phyloP scores from a whole-genome alignment of 495 filamentous ascomycete species.

The Xylaria flabelliformis region DNA sequence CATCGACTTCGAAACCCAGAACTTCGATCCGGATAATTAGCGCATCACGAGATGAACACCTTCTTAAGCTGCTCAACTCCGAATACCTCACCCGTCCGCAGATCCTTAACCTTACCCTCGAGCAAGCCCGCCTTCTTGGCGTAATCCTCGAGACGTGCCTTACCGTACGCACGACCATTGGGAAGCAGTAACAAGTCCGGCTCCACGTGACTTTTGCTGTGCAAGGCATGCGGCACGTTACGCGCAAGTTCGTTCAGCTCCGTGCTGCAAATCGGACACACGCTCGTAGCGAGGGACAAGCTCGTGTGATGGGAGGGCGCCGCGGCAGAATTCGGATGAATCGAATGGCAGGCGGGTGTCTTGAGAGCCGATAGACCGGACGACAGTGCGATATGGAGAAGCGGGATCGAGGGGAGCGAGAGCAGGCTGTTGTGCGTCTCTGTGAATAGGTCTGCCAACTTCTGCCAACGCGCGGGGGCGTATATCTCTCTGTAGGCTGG shows the following conservation, averaged over 20 bases:
- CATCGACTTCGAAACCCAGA: neutral
- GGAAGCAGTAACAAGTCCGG: slow-evolving; percentile 85
- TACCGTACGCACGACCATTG: slow-evolving; percentile 85
- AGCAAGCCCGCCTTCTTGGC: slow-evolving; percentile 72
- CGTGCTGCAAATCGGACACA: slow-evolving; percentile 94
- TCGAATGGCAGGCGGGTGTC: slow-evolving; percentile 89
- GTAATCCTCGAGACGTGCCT: slow-evolving; percentile 73
- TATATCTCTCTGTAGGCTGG: slow-evolving; percentile 65
- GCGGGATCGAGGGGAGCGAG: slow-evolving; percentile 78
- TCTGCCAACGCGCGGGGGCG: slow-evolving; percentile 70
- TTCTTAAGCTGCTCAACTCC: slow-evolving; percentile 71
- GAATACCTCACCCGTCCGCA: slow-evolving; percentile 75
- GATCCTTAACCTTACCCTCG: slow-evolving; percentile 78
- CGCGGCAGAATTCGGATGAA: slow-evolving; percentile 43
- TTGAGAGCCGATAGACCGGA: slow-evolving; percentile 95
- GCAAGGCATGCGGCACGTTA: slow-evolving; percentile 90
- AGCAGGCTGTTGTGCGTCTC: slow-evolving; percentile 86
- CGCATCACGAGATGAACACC: slow-evolving; percentile 74
- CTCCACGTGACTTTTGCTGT: slow-evolving; percentile 90
- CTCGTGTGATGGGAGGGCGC: slow-evolving; percentile 47
- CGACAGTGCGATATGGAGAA: slow-evolving; percentile 90
- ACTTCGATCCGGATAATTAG: neutral
- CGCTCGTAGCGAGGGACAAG: slow-evolving; percentile 48
- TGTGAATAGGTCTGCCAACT: slow-evolving; percentile 82
- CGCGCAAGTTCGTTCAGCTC: slow-evolving; percentile 91